A percentile compares a stretch with the other conserved stretches of the same genome.
These are phyloP conservation scores for Angophora floribunda DNA, from an alignment of 345 rosid species.

Conservation along the genomic window DNA sequence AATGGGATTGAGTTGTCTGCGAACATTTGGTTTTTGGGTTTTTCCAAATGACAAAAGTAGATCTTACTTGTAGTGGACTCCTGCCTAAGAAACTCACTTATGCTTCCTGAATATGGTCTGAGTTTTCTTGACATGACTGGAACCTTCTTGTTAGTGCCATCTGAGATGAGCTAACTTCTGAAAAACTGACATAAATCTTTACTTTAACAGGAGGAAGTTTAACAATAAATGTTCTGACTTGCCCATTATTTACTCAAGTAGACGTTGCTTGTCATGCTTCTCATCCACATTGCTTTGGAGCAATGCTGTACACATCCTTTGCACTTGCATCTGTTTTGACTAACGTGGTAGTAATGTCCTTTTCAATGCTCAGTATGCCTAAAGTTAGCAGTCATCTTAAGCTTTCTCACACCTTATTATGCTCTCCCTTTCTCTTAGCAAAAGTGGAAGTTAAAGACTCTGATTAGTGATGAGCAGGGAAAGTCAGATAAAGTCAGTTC, in stretches of 20 bases:
- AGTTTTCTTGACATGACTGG: neutral
- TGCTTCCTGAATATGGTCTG: neutral
- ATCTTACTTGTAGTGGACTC: neutral
- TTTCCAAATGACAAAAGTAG: neutral
- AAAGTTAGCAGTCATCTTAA: neutral
- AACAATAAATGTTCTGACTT: neutral
- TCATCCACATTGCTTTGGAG: neutral
- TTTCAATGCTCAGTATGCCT: neutral
- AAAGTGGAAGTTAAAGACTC: neutral
- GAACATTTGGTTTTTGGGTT: neutral
- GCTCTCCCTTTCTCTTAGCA: neutral
- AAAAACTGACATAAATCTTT: neutral
- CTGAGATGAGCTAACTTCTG: neutral
- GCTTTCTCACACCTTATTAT: neutral
- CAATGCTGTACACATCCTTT: neutral
- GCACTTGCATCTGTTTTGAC: neutral
- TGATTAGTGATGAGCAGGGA: neutral
- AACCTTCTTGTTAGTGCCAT: neutral
- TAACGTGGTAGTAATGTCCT: neutral
- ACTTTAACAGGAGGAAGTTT: neutral
- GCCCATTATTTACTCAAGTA: neutral
- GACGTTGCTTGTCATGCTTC: neutral
- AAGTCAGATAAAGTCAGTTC: neutral
- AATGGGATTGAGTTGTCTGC: neutral
- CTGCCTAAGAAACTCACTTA: neutral